Percentiles rank a stretch among this genome's conserved stretches.
Conservation (phyloP, 805 yeast genomes). For the Starmerella lactis-condensi region DNA sequence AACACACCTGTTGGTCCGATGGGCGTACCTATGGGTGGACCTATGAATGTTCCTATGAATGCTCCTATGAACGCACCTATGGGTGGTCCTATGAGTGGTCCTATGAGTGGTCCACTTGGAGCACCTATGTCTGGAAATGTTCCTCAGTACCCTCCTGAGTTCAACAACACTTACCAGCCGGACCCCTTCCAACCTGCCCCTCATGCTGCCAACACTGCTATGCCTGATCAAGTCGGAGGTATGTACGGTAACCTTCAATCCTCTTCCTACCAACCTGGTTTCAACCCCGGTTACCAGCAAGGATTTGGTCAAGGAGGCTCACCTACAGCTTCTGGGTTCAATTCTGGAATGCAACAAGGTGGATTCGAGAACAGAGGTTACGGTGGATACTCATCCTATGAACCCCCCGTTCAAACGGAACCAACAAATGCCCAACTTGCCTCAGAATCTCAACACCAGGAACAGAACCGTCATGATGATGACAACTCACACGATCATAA, state of each 20-base stretch:
- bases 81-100: neutral
- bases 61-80: neutral
- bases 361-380: too few relatives aligned
- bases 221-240: neutral
- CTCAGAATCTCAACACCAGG: neutral
- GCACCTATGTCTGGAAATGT: neutral
- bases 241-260: neutral
- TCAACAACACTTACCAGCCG: neutral
- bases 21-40: too few relatives aligned
- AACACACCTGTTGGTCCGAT: too few relatives aligned
- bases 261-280: neutral
- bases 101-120: too few relatives aligned
- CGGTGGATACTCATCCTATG: too few relatives aligned
- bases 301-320: too few relatives aligned
- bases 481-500: conserved; percentile 13
- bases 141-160: neutral
- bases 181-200: neutral
- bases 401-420: too few relatives aligned
- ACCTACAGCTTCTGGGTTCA: too few relatives aligned
- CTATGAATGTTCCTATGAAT: neutral
- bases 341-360: too few relatives aligned
- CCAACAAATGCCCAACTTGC: conserved; percentile 1
- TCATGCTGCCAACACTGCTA: neutral
- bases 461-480: neutral
- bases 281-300: too few relatives aligned